A percentile compares a stretch with the other conserved stretches of the same genome.
These are phyloP conservation scores for Arachis monticola DNA, from an alignment of 331 rosid species.

Conservation along the genomic window DNA sequence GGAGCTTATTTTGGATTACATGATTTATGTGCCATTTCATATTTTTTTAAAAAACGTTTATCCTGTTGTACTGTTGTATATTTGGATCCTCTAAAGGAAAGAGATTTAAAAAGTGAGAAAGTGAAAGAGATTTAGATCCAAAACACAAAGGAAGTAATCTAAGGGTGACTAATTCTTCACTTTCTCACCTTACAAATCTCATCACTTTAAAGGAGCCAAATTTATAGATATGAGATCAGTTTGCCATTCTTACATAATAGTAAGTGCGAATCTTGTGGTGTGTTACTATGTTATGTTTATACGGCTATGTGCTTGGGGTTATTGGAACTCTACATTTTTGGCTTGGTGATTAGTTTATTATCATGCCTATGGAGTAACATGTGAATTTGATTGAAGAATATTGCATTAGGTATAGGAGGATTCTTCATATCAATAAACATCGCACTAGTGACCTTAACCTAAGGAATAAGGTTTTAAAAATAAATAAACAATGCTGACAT, in stretches of 20 bases:
- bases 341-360: background rate
- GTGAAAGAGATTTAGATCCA: too few relatives aligned
- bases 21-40: background rate
- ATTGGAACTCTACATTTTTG: background rate
- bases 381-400: background rate
- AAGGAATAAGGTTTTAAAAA: too few relatives aligned
- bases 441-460: too few relatives aligned
- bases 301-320: background rate
- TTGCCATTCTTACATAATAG: background rate
- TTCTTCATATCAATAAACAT: too few relatives aligned
- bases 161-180: too few relatives aligned
- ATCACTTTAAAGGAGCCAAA: too few relatives aligned
- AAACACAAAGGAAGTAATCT: too few relatives aligned
- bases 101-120: too few relatives aligned
- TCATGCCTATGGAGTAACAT: background rate
- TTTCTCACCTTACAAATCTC: too few relatives aligned
- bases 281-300: background rate
- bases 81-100: too few relatives aligned
- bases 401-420: too few relatives aligned
- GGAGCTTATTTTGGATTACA: conserved; percentile 2
- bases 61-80: background rate
- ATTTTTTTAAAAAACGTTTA: background rate
- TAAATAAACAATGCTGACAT: too few relatives aligned
- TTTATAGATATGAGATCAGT: background rate
- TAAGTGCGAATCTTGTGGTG: background rate